phyloP scores from a whole-genome alignment of 257 asterid species.

The Rubia yunnanensis region DNA sequence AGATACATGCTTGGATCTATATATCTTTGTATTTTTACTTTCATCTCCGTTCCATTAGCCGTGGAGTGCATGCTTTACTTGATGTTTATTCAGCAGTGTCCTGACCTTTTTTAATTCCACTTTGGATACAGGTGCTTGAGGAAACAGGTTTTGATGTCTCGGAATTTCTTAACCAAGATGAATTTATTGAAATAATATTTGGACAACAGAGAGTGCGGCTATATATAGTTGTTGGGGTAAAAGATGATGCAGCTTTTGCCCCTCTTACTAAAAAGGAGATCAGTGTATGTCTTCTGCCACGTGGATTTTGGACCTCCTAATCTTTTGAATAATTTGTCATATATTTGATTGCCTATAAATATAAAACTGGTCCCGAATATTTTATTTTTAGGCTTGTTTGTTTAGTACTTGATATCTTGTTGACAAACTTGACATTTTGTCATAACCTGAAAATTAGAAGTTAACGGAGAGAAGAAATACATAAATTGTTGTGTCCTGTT shows the following conservation, averaged over 20 bases:
- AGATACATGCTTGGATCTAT: background rate
- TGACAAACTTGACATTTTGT: background rate
- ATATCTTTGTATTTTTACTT: background rate
- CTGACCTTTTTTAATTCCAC: conserved; percentile 12
- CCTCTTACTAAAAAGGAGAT: conserved; percentile 86
- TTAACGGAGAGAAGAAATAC: background rate
- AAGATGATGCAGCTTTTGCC: conserved; percentile 66
- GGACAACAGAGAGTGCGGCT: conserved; percentile 87
- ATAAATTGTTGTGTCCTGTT: background rate
- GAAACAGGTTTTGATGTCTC: conserved; percentile 90
- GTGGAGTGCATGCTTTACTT: background rate
- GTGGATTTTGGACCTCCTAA: background rate
- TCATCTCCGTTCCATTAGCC: background rate
- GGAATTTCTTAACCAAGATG: conserved; percentile 56
- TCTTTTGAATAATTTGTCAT: background rate
- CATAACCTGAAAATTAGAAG: background rate
- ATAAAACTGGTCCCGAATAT: background rate
- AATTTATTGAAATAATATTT: conserved; percentile 63
- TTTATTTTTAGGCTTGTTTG: background rate
- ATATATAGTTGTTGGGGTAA: conserved; percentile 72
- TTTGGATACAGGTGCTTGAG: conserved; percentile 59
- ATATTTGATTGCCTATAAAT: background rate
- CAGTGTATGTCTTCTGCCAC: conserved; percentile 46
- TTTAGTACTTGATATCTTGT: background rate
- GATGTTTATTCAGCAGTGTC: conserved; percentile 3